Base-by-base conservation (phyloP, 23 red algal genomes). In the Gracilaria gracilis region DNA sequence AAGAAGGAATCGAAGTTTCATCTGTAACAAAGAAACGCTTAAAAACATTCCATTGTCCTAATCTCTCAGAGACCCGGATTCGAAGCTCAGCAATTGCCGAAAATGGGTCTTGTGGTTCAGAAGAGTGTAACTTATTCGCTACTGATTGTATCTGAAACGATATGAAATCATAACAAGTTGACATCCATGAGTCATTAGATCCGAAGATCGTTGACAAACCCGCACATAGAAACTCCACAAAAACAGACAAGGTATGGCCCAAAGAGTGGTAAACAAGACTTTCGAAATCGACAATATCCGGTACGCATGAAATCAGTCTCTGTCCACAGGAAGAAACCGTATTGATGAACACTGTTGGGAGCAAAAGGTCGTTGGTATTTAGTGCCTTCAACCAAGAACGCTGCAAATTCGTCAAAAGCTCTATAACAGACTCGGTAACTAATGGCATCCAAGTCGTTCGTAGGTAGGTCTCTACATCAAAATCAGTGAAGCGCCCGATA, bases 311-410 rank as follows among this genome's bases (percentile, higher is more conserved):
- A 5, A 77, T 50, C 34, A 49, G 9, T 77, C 72, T 46, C 9
- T 46, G 40, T 28, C 72, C 72, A 35, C 42, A 77, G 38, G 72
- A 77, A 77, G 72, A 77, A 51, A 25, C 36, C 21, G 27, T n/a
- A 42, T 51, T 31, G 40, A 77, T 51, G 20, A 77, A 77, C 14
- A 51, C 5, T 1, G 23, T 77, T 77, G 72, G 72, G 21, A 77
- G 72, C 40, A 77, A 14, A 15, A 77, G 39, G 31, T 77, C 72
- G 21, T 51, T 32, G 4, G 42, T 77, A 31, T 51, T 50, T 32
- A 77, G 72, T 4, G 72, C 72, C 23, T 77, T 51, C 38, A 77
- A 51, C 72, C 72, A 77, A 50, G n/a, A 46, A 77, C 27, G 46
- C 38, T 51, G 72, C 23, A 77, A 48, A 2, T 50, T 77, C 19